Base-by-base conservation (phyloP, 202 grass and related monocot species). In the Bolboschoenoplectus hybrid region DNA sequence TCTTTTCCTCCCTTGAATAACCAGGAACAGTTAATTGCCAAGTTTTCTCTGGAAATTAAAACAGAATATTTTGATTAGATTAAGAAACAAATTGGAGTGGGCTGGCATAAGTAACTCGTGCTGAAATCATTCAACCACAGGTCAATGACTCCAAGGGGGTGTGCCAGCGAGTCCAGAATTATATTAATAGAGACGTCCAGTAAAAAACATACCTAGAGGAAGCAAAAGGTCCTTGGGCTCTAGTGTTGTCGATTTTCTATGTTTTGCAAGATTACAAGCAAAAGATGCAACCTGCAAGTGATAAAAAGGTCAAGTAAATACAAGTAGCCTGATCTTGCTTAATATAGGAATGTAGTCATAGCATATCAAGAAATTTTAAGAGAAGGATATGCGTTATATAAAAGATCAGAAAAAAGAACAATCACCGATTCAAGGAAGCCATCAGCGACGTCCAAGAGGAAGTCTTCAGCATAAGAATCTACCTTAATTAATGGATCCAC, bases 381-480 rank as follows among this genome's bases (percentile, higher is more conserved):
- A 84, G 10, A 60, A 80, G 16, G 36, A 80, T 39, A 49, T 47
- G 13, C 2, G 9, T 39, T 39, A 86, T 71, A 63, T 43, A 77
- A 82, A 64, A 78, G 26, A 85, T 65, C 1, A 69, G 35, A 52
- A 45, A 51, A 88, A 83, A 49, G 58, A 74, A 75, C 26, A 63
- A 82, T 90, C 85, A 99, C 97, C 64, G 97, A 99, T 51, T 94
- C 88, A 88, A 99, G 88, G 89, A 97, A 99, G 84, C 92, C 92
- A 77, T 94, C 93, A 82, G 90, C 93, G 16, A 90, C 85, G 65
- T 94, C 90, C 85, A 99, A 88, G 89, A 96, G 74, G 6, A 96
- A 65, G 45, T 96, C 93, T 94, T 99, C 97, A 84, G 91, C 82
- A 49, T 91, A 89, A 87, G 93, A 84, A 87, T 92, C 93, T 86